Evolutionary conservation across 306 rosid species (phyloP).

Genomic region (Acmispon strigosus): DNA sequence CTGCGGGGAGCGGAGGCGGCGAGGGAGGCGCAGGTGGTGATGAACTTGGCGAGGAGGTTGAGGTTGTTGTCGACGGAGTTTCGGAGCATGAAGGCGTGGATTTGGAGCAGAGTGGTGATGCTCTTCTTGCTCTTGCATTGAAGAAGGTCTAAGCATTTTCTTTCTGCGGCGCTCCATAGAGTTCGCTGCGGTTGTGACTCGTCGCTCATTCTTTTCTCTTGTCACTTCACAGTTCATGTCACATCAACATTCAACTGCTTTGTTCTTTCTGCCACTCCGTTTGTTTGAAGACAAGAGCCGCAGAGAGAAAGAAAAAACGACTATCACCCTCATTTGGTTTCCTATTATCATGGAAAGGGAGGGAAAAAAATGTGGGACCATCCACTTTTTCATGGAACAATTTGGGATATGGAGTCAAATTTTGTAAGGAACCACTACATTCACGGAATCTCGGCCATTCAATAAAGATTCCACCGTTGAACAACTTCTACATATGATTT

Average conservation of each 20-base stretch:
- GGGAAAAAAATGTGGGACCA: too few species aligned
- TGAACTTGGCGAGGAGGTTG: conserved; percentile 62
- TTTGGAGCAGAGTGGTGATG: conserved; percentile 36
- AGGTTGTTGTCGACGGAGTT: conserved; percentile 48
- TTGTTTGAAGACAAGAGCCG: too few species aligned
- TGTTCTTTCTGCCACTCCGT: background rate
- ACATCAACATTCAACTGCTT: background rate
- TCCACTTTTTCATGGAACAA: too few species aligned
- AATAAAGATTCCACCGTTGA: too few species aligned
- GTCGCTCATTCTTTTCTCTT: conserved; percentile 14
- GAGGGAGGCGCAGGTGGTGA: conserved; percentile 38
- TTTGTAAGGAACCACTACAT: too few species aligned
- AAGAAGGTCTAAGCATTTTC: conserved; percentile 52
- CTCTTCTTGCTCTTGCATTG: conserved; percentile 22
- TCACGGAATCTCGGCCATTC: too few species aligned
- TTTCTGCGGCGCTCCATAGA: conserved; percentile 46
- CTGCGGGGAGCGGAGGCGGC: background rate
- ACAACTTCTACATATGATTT: too few species aligned
- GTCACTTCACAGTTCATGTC: background rate
- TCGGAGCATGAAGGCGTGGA: conserved; percentile 63
- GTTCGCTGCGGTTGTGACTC: background rate
- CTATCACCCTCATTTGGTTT: too few species aligned
- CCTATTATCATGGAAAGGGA: too few species aligned
- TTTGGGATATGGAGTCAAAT: too few species aligned
- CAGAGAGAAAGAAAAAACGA: too few species aligned